phyloP scores from a whole-genome alignment of 352 stramenopile genomes.

The Globisporangium rhizosaccharum region DNA sequence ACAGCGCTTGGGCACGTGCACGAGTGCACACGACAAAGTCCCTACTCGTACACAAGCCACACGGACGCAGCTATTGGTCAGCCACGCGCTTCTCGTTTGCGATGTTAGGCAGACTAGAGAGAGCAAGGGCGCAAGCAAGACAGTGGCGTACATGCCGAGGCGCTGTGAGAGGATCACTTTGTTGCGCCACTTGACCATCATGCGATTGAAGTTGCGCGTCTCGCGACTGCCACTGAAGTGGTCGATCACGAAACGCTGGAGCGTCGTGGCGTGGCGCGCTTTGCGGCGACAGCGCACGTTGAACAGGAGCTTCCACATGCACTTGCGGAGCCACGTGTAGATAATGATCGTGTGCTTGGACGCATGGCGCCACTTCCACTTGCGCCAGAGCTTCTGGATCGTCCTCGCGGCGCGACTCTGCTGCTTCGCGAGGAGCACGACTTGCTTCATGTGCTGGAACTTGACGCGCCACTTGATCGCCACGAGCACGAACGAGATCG shows the following conservation, averaged over 20 bases:
- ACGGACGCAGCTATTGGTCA: neutral
- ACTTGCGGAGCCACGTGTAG: slow-evolving; percentile 66
- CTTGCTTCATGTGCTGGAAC: slow-evolving; percentile 30
- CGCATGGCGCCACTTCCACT: slow-evolving; percentile 54
- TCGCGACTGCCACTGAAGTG: slow-evolving; percentile 48
- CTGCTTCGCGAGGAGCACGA: slow-evolving; percentile 23
- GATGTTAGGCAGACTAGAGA: neutral
- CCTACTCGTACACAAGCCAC: slow-evolving; percentile 4
- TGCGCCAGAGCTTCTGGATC: slow-evolving; percentile 60
- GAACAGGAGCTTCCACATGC: slow-evolving; percentile 66
- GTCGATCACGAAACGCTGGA: slow-evolving; percentile 59
- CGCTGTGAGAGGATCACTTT: slow-evolving; percentile 73
- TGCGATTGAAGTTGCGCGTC: slow-evolving; percentile 64
- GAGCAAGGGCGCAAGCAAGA: neutral
- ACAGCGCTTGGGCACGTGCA: slow-evolving; percentile 47
- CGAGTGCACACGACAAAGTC: slow-evolving; percentile 51
- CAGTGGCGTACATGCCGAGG: slow-evolving; percentile 21
- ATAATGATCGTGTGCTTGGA: slow-evolving; percentile 58
- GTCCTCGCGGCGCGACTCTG: slow-evolving; percentile 32
- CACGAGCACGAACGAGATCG: slow-evolving; percentile 31
- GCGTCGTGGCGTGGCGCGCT: slow-evolving; percentile 22
- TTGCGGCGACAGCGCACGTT: slow-evolving; percentile 39
- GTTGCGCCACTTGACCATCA: slow-evolving; percentile 67
- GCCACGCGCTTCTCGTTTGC: neutral
- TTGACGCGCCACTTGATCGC: slow-evolving; percentile 28